Percentiles rank a stretch among this genome's conserved stretches.
Evolutionary conservation across 768 basidiomycete species (phyloP).

Genomic region (Amanita rubescens): DNA sequence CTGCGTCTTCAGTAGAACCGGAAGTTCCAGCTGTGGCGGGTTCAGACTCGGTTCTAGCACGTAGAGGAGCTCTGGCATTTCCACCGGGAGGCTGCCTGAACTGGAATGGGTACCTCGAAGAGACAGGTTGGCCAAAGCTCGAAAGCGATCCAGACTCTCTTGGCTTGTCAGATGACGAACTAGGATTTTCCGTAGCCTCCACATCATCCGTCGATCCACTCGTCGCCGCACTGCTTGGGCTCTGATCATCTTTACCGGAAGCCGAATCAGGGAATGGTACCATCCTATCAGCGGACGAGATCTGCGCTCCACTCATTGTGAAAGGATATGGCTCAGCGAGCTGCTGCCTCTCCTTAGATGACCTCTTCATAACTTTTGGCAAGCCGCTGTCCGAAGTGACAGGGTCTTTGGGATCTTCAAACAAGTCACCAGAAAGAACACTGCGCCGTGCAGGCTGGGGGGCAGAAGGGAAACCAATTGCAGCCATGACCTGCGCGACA

Average conservation of each 20-base stretch:
- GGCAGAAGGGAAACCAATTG: conserved; percentile 44
- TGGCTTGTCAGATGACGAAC: conserved; percentile 7
- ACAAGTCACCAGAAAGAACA: conserved; percentile 58
- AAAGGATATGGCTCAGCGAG: conserved; percentile 68
- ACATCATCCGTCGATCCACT: conserved; percentile 13
- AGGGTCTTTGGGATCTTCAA: conserved; percentile 41
- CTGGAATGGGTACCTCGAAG: conserved; percentile 55
- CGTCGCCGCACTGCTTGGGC: conserved; percentile 14
- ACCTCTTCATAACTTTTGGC: conserved; percentile 30
- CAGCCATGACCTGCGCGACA: conserved; percentile 51
- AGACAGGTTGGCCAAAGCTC: conserved; percentile 70
- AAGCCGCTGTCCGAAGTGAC: background rate
- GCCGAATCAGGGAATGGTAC: conserved; percentile 71
- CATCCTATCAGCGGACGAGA: conserved; percentile 45
- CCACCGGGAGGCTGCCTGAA: conserved; percentile 39
- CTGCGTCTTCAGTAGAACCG: conserved; percentile 19
- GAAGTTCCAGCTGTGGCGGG: conserved; percentile 10
- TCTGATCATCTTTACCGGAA: conserved; percentile 29
- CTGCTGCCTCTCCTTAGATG: conserved; percentile 39
- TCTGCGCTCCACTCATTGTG: conserved; percentile 49
- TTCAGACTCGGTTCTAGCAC: background rate
- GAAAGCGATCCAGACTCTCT: conserved; percentile 78
- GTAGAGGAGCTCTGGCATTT: background rate
- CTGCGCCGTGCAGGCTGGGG: conserved; percentile 51
- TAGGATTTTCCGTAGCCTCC: conserved; percentile 16